These are phyloP conservation scores for Candida incommunis DNA, from an alignment of 805 yeast genomes.

Conservation along the genomic window DNA sequence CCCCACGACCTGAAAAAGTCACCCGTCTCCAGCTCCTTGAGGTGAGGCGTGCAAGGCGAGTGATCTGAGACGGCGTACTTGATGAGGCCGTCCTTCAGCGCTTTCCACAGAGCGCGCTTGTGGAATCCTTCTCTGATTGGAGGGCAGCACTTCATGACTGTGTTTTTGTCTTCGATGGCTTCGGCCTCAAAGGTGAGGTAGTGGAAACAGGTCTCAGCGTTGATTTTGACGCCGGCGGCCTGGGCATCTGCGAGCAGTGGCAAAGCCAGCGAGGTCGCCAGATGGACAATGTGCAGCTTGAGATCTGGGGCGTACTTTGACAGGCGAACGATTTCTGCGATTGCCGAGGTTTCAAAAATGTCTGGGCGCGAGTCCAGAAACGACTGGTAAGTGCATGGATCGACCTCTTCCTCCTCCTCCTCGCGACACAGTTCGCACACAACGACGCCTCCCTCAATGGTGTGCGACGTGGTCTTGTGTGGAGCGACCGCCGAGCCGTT, in stretches of 20 bases:
- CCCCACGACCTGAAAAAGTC: conserved; percentile 95
- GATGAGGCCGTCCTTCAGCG: conserved; percentile 48
- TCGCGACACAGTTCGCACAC: not conserved
- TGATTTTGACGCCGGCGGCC: conserved; percentile 25
- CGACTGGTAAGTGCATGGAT: conserved; percentile 53
- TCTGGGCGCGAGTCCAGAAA: conserved; percentile 84
- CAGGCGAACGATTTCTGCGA: conserved; percentile 52
- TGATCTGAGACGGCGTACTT: conserved; percentile 89
- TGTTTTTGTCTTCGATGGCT: conserved; percentile 57
- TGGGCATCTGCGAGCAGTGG: conserved; percentile 61
- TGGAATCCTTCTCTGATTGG: conserved; percentile 74
- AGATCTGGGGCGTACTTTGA: conserved; percentile 29
- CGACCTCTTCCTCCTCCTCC: conserved; percentile 13
- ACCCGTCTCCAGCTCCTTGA: conserved; percentile 69
- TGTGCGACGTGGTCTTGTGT: not conserved
- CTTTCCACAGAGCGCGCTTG: conserved; percentile 64
- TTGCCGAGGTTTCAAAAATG: conserved; percentile 73
- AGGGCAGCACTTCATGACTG: conserved; percentile 89
- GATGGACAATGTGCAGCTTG: conserved; percentile 72
- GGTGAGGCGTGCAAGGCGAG: conserved; percentile 88
- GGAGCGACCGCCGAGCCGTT: not conserved
- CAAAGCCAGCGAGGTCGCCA: conserved; percentile 74
- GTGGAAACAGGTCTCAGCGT: conserved; percentile 93
- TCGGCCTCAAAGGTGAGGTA: conserved; percentile 71
- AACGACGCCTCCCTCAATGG: not conserved